Evolutionary conservation across 2,329 filamentous ascomycete species (phyloP).

Genomic region (Ophiosphaerella korrae): DNA sequence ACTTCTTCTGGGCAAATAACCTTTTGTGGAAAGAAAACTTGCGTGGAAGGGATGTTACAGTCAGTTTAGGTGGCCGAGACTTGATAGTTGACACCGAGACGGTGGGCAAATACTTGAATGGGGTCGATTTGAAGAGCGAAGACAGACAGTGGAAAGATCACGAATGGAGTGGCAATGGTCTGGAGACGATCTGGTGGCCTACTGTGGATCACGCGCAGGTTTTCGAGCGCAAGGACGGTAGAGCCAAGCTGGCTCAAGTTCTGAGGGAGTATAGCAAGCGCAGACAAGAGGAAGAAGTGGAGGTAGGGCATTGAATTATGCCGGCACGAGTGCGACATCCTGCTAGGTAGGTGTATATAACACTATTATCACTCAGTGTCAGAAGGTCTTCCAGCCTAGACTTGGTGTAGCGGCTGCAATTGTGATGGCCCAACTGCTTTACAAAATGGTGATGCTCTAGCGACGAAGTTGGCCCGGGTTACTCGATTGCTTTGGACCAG

Average conservation of each 20-base stretch:
- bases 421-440: too few relatives aligned
- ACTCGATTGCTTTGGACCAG: too few relatives aligned
- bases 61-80: conserved; percentile 65
- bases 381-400: too few relatives aligned
- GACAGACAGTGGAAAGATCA: conserved; percentile 38
- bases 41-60: conserved; percentile 55
- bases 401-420: too few relatives aligned
- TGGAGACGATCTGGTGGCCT: conserved; percentile 66
- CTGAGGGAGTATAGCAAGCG: conserved; percentile 32
- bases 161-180: conserved; percentile 48
- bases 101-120: conserved; percentile 63
- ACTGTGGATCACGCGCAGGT: conserved; percentile 68
- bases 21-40: conserved; percentile 73
- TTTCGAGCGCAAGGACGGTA: conserved; percentile 35
- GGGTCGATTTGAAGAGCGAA: conserved; percentile 38
- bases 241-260: conserved; percentile 30
- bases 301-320: neutral
- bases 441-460: too few relatives aligned
- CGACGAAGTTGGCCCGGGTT: too few relatives aligned
- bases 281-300: conserved; percentile 10
- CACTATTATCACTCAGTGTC: too few relatives aligned
- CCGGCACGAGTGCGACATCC: too few relatives aligned
- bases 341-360: too few relatives aligned
- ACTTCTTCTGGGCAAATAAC: conserved; percentile 75
- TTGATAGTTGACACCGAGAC: conserved; percentile 67